Base-by-base conservation (phyloP, 2,329 filamentous ascomycete species). In the Xylaria sp. region DNA sequence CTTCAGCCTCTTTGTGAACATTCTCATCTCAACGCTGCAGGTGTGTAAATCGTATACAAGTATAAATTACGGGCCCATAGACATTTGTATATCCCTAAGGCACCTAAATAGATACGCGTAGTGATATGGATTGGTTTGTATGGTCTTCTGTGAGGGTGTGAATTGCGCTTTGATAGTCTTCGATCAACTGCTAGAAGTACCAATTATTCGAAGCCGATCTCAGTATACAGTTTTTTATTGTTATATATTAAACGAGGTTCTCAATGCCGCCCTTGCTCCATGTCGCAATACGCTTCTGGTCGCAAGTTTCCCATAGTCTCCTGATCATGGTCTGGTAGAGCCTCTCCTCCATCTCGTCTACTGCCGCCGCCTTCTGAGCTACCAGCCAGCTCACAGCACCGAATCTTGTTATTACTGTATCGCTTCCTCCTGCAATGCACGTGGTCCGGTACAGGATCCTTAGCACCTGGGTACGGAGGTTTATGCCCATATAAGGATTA, bases 321-420 rank as follows among this genome's bases (percentile, higher is more conserved):
- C 48, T 55, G 12, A 74, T 34, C 72, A 80, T 61, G 3, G 77
- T 76, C 69, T 75, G 72, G 63, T 75, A 79, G 5, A 79, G 63
- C 1, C 59, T 74, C 7, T 70, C 66, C 65, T 78, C 77, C 20
- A 20, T 62, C 8, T 63, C 63, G 37, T 75, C 74, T 18, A 61
- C 58, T 9, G 72, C 59, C 12, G 71, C 67, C 23, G 73, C 75
- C 18, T 72, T 75, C 69, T 78, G 77, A 18, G 73, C 69, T n/a
- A 64, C 61, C 18, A 79, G 61, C 78, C 78, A 80, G 56, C 74
- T 75, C 54, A 76, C 66, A 2, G 70, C 75, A 3, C 78, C 78
- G 44, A 80, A 80, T 65, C 78, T 70, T 15, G 78, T 79, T 25
- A 79, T 76, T n/a, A 76, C 54, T 1, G 78, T 80, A 59, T 78